Conservation (phyloP, 208 protist genomes). For the Giardia duodenalis region DNA sequence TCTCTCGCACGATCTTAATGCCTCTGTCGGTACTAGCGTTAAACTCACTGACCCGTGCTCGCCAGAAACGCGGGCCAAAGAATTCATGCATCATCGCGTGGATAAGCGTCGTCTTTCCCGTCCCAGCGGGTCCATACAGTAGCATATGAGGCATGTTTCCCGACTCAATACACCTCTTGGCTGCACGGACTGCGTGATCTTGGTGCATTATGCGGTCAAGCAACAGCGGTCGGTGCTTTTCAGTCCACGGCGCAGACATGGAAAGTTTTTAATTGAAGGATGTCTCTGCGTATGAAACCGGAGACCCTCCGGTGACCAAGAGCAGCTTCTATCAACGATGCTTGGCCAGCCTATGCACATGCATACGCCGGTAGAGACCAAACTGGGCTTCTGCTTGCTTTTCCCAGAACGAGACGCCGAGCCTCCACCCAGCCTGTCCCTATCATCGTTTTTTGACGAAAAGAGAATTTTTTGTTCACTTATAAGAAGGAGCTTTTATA, state of each 20-base stretch:
- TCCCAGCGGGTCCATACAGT: slow-evolving; percentile 83
- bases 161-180: not conserved
- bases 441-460: too few species aligned
- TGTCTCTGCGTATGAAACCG: not conserved
- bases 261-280: not conserved
- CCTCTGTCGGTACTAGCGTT: slow-evolving; percentile 97
- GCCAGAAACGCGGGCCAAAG: slow-evolving; percentile 64
- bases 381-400: too few species aligned
- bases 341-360: too few species aligned
- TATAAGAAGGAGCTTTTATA: too few species aligned
- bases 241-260: not conserved
- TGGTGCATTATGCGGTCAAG: not conserved
- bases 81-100: slow-evolving; percentile 82
- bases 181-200: not conserved
- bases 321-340: not conserved
- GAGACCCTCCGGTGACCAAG: not conserved
- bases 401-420: too few species aligned
- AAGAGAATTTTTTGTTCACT: too few species aligned
- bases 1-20: slow-evolving; percentile 85
- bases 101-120: slow-evolving; percentile 91
- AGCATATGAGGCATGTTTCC: slow-evolving; percentile 91
- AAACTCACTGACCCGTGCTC: slow-evolving; percentile 85
- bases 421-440: too few species aligned
- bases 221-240: slow-evolving; percentile 13
- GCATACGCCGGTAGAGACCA: too few species aligned